These are phyloP conservation scores for Rhodotorula sp. DNA, from an alignment of 1,284 basidiomycete genomes.

Conservation along the genomic window DNA sequence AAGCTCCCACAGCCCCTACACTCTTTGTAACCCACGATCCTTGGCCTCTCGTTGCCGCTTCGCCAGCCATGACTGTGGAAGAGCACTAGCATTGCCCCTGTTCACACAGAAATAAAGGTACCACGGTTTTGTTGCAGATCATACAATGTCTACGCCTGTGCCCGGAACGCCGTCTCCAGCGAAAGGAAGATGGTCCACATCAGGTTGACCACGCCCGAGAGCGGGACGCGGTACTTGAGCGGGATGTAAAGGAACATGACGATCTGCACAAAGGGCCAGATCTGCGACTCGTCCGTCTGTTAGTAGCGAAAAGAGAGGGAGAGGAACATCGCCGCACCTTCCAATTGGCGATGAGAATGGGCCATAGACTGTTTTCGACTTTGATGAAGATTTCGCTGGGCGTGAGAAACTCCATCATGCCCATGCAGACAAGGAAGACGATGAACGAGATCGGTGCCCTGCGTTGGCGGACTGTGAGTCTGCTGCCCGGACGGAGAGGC, in stretches of 20 bases:
- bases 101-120: background rate
- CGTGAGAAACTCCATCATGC: constrained; percentile 15
- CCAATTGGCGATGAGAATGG: constrained; percentile 16
- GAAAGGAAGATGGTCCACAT: constrained; percentile 23
- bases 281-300: background rate
- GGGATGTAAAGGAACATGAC: constrained; percentile 26
- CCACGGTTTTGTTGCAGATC: background rate
- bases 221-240: constrained; percentile 19
- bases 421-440: constrained; percentile 24
- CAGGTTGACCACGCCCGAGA: constrained; percentile 11
- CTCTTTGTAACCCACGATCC: background rate
- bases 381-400: constrained; percentile 1
- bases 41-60: background rate
- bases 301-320: no score
- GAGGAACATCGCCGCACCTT: background rate
- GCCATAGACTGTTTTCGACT: constrained; percentile 4
- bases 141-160: background rate
- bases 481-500: background rate
- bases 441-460: constrained; percentile 30
- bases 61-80: no score
- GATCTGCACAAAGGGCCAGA: constrained; percentile 24
- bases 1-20: no score
- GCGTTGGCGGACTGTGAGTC: background rate
- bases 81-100: no score
- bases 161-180: constrained; percentile 5